Evolutionary conservation across 768 basidiomycete genomes (phyloP), one percentile per base, ranked within the genome.

Genomic region (Albatrellus ellisii): DNA sequence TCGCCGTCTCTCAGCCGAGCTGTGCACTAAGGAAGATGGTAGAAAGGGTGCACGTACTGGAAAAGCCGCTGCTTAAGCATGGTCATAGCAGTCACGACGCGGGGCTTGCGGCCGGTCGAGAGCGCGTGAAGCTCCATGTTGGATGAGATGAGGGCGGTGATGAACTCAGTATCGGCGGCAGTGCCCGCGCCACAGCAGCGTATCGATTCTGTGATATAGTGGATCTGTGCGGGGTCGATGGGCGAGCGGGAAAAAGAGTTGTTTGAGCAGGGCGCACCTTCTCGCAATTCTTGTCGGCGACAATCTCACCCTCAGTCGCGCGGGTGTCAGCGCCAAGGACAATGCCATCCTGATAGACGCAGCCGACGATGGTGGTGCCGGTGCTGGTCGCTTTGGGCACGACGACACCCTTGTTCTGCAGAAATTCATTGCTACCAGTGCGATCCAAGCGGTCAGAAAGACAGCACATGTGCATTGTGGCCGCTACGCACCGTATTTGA

Each of bases 251-350:
- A 31, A 7, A 26, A 20, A 28, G 17, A 15, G 22, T 41, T 36
- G 36, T 32, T 26, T 44, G 3, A 6, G 8, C 6, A 24, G 25
- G 6, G 51, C 65, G 36, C 42, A 92, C 94, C 83, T 99, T 99
- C 68, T 98, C 95, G 62, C 95, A 99, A 65, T 99, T 99, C 75
- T 99, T 98, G 68, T 98, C 94, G 0, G 89, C 89, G 21, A 99
- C 88, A 50, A 98, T 97, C 18, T 75, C 73, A 1, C 94, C 95
- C 46, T 80, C 87, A 0, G 95, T 98, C 4, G 95, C 92, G 53
- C 94, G 72, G 1, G 95, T 99, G 61, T 98, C 95, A 11, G 95
- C 95, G 35, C 94, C 95, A 4, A 99, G 73, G 14, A 94, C 75
- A 51, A 99, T 79, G 4, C 95, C 95, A 56, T 88, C 87, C 51